These are phyloP conservation scores for Plasmodium sp. DNA, from an alignment of 169 alveolate genomes.

Conservation along the genomic window DNA sequence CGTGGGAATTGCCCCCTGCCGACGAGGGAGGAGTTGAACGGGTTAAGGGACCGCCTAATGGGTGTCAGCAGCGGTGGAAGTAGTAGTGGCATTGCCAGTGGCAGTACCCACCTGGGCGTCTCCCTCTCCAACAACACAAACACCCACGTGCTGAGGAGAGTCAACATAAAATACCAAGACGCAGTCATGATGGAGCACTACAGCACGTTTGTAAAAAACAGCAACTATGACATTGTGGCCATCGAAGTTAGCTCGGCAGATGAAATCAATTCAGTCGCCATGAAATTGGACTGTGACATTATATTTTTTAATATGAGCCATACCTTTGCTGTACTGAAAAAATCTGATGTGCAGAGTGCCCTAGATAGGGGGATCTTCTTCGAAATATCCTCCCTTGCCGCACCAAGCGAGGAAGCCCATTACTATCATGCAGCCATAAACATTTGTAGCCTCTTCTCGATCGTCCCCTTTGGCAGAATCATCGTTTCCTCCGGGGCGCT, in stretches of 20 bases:
- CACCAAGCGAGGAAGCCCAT: slow-evolving; percentile 7
- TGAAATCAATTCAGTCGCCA: neutral
- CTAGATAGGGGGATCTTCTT: slow-evolving; percentile 55
- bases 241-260: slow-evolving; percentile 11
- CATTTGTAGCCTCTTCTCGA: slow-evolving; percentile 2
- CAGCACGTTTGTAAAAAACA: neutral
- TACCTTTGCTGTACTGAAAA: slow-evolving; percentile 5
- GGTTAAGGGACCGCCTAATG: neutral
- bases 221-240: slow-evolving; percentile 24
- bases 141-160: slow-evolving; percentile 24
- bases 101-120: neutral
- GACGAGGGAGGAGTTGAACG: neutral
- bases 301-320: slow-evolving; percentile 10
- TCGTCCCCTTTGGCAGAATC: slow-evolving; percentile 29
- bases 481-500: slow-evolving; percentile 33
- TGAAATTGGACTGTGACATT: slow-evolving; percentile 54
- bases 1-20: neutral
- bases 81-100: no score
- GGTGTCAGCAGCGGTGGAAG: no score
- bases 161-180: slow-evolving; percentile 60
- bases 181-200: slow-evolving; percentile 10
- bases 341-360: slow-evolving; percentile 36
- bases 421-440: neutral
- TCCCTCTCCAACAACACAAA: slow-evolving; percentile 4
- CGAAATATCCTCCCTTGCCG: slow-evolving; percentile 33